Evolutionary conservation across 129 eudicot species (phyloP).

Genomic region (Logfia minima): DNA sequence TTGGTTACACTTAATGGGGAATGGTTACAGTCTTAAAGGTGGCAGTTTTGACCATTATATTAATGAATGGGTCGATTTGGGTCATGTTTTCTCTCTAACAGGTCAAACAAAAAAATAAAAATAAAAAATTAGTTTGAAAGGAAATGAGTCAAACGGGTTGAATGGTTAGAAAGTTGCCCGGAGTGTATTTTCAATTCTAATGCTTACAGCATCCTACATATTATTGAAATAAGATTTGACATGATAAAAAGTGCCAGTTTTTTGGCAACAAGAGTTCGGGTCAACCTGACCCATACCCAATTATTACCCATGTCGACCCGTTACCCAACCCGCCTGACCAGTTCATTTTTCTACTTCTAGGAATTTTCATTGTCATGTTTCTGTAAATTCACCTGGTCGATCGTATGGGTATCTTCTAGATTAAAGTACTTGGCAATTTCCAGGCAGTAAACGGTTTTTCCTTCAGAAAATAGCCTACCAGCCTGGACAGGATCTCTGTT

Average conservation of each 20-base stretch:
- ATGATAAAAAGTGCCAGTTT: background rate
- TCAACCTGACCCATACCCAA: background rate
- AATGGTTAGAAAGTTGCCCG: background rate
- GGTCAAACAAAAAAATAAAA: background rate
- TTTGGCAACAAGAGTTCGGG: background rate
- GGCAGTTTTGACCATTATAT: background rate
- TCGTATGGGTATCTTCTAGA: constrained; percentile 41
- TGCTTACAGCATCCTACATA: background rate
- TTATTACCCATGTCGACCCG: background rate
- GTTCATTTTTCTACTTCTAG: background rate
- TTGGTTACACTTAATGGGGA: background rate
- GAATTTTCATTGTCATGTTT: background rate
- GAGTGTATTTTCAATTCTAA: background rate
- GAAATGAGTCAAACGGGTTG: background rate
- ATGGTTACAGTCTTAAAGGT: background rate
- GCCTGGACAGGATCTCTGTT: constrained; percentile 76
- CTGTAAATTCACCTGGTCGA: constrained; percentile 57
- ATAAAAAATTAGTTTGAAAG: background rate
- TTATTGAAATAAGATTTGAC: background rate
- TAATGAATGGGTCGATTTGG: background rate
- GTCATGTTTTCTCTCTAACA: background rate
- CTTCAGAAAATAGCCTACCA: constrained; percentile 59
- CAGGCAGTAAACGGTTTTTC: constrained; percentile 71
- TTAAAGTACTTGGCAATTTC: constrained; percentile 83
- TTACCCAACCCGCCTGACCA: background rate